Evolutionary conservation across 1,139 yeast genomes (phyloP).

Genomic region (Taphrina pruni): DNA sequence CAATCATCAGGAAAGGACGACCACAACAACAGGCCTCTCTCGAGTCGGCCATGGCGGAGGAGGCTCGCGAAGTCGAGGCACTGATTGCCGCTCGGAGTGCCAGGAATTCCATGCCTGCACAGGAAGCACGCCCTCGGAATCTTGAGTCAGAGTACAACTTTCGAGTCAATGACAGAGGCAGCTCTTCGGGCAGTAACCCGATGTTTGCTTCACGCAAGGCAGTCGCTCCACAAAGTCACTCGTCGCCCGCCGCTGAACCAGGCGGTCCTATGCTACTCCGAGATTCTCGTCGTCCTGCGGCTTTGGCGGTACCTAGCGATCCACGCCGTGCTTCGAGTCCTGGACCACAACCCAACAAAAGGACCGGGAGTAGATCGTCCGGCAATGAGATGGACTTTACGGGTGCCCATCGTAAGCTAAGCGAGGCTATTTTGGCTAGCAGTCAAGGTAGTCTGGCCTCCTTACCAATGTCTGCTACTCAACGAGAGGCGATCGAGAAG

Average conservation of each 20-base stretch:
- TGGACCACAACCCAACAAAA: neutral
- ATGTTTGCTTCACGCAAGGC: slow-evolving; percentile 33
- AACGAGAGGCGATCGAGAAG: slow-evolving; percentile 34
- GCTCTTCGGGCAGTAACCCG: neutral
- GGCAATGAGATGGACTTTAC: slow-evolving; percentile 18
- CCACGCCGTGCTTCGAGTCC: slow-evolving; percentile 33
- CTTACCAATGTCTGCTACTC: slow-evolving; percentile 43
- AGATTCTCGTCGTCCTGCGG: slow-evolving; percentile 16
- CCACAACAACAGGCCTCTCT: slow-evolving; percentile 19
- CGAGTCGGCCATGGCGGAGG: slow-evolving; percentile 40
- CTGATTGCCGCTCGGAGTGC: slow-evolving; percentile 37
- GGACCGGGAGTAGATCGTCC: slow-evolving; percentile 23
- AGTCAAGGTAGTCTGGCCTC: slow-evolving; percentile 49
- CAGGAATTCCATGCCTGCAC: slow-evolving; percentile 5
- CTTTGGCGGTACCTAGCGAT: neutral
- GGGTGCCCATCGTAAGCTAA: slow-evolving; percentile 45
- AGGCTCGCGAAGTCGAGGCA: slow-evolving; percentile 40
- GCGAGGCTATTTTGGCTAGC: slow-evolving; percentile 46
- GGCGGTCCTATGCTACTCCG: slow-evolving; percentile 24
- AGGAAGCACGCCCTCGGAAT: slow-evolving; percentile 12
- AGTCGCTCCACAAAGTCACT: neutral
- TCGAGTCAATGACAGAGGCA: slow-evolving; percentile 4
- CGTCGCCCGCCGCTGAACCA: slow-evolving; percentile 9
- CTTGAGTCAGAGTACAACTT: slow-evolving; percentile 29
- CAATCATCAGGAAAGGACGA: slow-evolving; percentile 33